These are phyloP conservation scores for Cicer judaicum DNA, from an alignment of 306 rosid genomes.

Conservation along the genomic window DNA sequence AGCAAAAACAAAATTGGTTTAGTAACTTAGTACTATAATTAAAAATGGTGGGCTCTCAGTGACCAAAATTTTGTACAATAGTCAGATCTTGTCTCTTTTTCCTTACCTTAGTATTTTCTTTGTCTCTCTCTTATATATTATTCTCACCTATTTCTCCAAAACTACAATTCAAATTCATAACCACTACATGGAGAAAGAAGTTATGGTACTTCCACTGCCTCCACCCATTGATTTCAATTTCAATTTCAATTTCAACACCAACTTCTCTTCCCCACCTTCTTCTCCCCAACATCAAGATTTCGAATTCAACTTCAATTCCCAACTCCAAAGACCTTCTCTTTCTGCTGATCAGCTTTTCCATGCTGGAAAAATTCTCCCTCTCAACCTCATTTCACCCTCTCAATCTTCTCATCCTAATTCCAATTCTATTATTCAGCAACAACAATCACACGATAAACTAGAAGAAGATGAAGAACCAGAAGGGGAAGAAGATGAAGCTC, in stretches of 20 bases:
- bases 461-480: too few relatives aligned
- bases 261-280: constrained; percentile 81
- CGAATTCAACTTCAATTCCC: constrained; percentile 66
- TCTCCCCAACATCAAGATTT: constrained; percentile 66
- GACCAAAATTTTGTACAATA: neutral
- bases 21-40: neutral
- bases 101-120: neutral
- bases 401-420: constrained; percentile 8
- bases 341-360: constrained; percentile 82
- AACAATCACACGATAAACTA: neutral
- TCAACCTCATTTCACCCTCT: constrained; percentile 40
- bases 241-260: constrained; percentile 72
- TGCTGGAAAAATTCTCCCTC: constrained; percentile 71
- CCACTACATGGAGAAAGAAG: constrained; percentile 45
- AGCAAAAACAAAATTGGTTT: neutral
- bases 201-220: constrained; percentile 40
- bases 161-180: constrained; percentile 14
- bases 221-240: constrained; percentile 62
- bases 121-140: neutral
- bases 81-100: neutral
- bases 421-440: neutral
- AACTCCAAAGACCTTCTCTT: constrained; percentile 54
- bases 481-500: neutral
- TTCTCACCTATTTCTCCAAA: constrained; percentile 14
- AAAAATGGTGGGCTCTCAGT: neutral